Evolutionary conservation across 176 grass and related monocot genomes (phyloP).

Genomic region (Avena eriantha): DNA sequence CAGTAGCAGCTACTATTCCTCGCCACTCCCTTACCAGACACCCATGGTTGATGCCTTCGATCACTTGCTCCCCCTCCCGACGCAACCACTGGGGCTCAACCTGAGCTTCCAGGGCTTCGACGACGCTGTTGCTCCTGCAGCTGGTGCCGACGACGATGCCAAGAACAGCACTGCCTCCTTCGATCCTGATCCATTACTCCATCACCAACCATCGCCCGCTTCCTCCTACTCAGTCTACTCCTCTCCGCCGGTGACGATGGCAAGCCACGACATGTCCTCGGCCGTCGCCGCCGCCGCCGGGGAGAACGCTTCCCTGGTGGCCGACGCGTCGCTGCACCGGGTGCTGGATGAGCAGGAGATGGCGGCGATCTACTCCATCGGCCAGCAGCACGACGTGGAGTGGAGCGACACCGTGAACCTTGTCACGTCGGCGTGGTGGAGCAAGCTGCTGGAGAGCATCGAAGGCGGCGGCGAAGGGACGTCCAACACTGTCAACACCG

Average conservation of each 20-base stretch:
- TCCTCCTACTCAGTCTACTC: constrained; percentile 73
- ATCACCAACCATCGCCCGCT: constrained; percentile 51
- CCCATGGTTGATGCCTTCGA: constrained; percentile 51
- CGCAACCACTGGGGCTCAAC: constrained; percentile 81
- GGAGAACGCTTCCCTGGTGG: constrained; percentile 43
- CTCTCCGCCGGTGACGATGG: constrained; percentile 39
- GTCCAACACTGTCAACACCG: not conserved
- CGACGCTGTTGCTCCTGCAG: constrained; percentile 28
- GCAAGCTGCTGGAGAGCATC: constrained; percentile 74
- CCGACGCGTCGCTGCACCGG: constrained; percentile 56
- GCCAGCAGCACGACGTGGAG: constrained; percentile 85
- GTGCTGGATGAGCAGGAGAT: constrained; percentile 85
- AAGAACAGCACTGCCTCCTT: constrained; percentile 37
- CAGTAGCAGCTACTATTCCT: constrained; percentile 26
- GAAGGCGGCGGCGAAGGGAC: constrained; percentile 44
- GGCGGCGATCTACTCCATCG: constrained; percentile 71
- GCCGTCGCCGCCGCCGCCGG: not conserved
- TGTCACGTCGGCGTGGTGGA: constrained; percentile 89
- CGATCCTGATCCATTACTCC: constrained; percentile 41
- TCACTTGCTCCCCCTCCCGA: constrained; percentile 56
- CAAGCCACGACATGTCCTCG: constrained; percentile 31
- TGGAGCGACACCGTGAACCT: constrained; percentile 90
- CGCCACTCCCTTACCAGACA: constrained; percentile 37
- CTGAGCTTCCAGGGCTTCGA: constrained; percentile 82
- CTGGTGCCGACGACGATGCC: not conserved